These are phyloP conservation scores for Penicillium malachiteum DNA, from an alignment of 495 filamentous ascomycete genomes.

Conservation along the genomic window DNA sequence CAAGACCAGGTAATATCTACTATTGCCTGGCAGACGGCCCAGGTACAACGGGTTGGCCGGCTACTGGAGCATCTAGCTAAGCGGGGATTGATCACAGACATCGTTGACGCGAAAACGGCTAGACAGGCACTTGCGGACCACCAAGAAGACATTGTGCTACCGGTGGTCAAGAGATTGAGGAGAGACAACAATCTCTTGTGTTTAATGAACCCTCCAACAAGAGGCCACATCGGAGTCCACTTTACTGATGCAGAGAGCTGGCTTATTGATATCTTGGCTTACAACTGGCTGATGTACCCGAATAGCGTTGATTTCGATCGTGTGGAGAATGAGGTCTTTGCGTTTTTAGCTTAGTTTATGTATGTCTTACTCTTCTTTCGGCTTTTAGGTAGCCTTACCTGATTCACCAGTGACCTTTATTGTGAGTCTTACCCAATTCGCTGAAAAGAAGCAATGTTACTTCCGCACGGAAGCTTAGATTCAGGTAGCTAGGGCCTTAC, in stretches of 20 bases:
- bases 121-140: constrained; percentile 5
- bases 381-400: too few species aligned
- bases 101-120: constrained; percentile 3
- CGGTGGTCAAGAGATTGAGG: neutral
- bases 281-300: constrained; percentile 7
- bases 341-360: constrained; percentile 4
- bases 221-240: constrained; percentile 3
- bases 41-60: constrained; percentile 13
- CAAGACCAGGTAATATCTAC: constrained; percentile 12
- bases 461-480: too few species aligned
- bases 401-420: too few species aligned
- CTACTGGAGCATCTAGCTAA: constrained; percentile 14
- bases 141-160: constrained; percentile 2
- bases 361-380: too few species aligned
- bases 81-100: constrained; percentile 10
- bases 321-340: constrained; percentile 3
- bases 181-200: neutral
- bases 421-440: too few species aligned
- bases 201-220: neutral
- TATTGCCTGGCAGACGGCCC: constrained; percentile 5
- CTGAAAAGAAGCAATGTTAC: too few species aligned
- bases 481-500: too few species aligned
- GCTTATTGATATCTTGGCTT: constrained; percentile 3
- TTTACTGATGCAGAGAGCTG: constrained; percentile 3
- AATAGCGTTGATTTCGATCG: constrained; percentile 1